Conservation (phyloP, 495 filamentous ascomycete species). For the Lophiotrema nucula region DNA sequence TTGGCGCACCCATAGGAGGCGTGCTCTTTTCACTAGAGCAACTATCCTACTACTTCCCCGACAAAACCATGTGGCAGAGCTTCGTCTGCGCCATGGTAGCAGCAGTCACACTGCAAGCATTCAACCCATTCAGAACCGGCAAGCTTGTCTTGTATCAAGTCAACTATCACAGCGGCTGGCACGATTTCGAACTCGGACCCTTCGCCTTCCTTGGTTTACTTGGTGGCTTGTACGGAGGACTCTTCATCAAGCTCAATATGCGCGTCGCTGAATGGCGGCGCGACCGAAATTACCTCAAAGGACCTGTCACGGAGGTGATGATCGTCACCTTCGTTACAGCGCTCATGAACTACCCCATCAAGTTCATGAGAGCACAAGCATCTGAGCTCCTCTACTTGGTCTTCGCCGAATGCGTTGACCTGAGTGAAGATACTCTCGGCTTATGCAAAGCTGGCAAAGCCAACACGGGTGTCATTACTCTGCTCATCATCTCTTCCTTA, state of each 20-base stretch:
- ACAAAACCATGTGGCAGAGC: constrained; percentile 99
- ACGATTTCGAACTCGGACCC: constrained; percentile 89
- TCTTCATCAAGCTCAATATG: constrained; percentile 96
- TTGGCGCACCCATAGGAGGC: constrained; percentile 94
- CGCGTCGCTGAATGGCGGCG: constrained; percentile 79
- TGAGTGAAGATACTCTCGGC: constrained; percentile 77
- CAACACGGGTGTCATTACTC: constrained; percentile 69
- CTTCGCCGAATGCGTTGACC: constrained; percentile 82
- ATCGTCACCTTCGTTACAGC: constrained; percentile 75
- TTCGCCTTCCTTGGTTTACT: constrained; percentile 84
- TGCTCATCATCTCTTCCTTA: constrained; percentile 75
- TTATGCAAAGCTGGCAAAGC: constrained; percentile 77
- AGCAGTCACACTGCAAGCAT: constrained; percentile 84
- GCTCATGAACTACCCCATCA: constrained; percentile 88
- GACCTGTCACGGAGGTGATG: constrained; percentile 74
- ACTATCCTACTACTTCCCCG: constrained; percentile 96
- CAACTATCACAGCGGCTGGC: constrained; percentile 88
- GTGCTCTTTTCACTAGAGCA: constrained; percentile 97
- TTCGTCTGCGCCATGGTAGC: constrained; percentile 99
- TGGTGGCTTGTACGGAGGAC: constrained; percentile 87
- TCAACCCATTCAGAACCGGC: constrained; percentile 93
- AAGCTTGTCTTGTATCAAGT: constrained; percentile 97
- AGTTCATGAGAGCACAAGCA: constrained; percentile 85
- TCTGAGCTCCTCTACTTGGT: constrained; percentile 89
- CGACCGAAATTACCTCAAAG: constrained; percentile 55